Percentiles rank a stretch among this genome's conserved stretches.
Evolutionary conservation across 2,329 filamentous ascomycete genomes (phyloP).

Genomic region (Fusarium palustre): DNA sequence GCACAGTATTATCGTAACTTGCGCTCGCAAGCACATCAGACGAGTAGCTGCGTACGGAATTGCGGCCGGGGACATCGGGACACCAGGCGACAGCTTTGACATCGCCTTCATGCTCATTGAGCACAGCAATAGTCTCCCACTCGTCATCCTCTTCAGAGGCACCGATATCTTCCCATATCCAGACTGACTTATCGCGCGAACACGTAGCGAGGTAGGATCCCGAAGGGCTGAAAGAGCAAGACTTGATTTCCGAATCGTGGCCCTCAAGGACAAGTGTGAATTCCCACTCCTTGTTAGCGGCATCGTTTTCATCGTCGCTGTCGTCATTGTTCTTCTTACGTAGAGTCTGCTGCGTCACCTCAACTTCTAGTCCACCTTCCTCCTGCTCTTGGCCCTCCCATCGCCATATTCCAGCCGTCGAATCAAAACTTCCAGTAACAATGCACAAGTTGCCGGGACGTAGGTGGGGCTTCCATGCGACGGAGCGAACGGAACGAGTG

Average conservation of each 20-base stretch:
- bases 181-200: conserved; percentile 91
- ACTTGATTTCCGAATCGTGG: conserved; percentile 93
- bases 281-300: conserved; percentile 86
- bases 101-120: conserved; percentile 94
- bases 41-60: conserved; percentile 61
- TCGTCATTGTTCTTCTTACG: conserved; percentile 37
- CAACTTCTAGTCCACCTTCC: conserved; percentile 55
- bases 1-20: conserved; percentile 94
- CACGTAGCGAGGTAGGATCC: conserved; percentile 89
- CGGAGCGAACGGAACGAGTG: conserved; percentile 86
- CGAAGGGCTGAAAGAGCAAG: conserved; percentile 77
- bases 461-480: conserved; percentile 85
- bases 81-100: conserved; percentile 97
- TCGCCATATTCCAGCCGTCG: conserved; percentile 87
- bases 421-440: conserved; percentile 93
- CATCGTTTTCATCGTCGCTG: conserved; percentile 55
- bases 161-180: conserved; percentile 97
- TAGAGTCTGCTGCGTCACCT: conserved; percentile 52
- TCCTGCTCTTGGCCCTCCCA: conserved; percentile 64
- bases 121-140: conserved; percentile 94
- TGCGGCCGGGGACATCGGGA: conserved; percentile 70
- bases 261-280: conserved; percentile 93
- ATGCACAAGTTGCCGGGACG: conserved; percentile 75
- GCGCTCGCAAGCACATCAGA: conserved; percentile 84
- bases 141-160: conserved; percentile 83